Base-by-base conservation (phyloP, 1,139 yeast genomes). In the Williopsis jadinii region DNA sequence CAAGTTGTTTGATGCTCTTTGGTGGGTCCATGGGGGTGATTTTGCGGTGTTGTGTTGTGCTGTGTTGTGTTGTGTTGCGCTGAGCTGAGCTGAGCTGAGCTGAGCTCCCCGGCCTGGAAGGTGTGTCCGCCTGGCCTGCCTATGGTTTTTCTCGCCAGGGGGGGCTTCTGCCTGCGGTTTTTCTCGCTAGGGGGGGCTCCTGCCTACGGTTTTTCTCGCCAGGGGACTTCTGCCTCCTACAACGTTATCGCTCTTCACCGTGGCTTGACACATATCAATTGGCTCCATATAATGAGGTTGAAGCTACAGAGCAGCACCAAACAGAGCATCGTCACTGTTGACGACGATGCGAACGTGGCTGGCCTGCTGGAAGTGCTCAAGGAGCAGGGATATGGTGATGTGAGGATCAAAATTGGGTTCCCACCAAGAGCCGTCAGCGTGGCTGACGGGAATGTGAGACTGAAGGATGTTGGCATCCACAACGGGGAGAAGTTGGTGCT, bases 401-500 rank as follows among this genome's bases (percentile, higher is more conserved):
- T 30, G 14, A 37, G 50, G 15, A 59, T 80, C 38, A 71, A 73
- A 46, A 61, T 55, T 28, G 90, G 88, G 10, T 81, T 74, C 50
- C 90, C 90, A 2, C 85, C 85, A 0, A 70, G 65, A 47, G 48
- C 63, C 3, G 47, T 81, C 2, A 66, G 63, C 15, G 43, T 71
- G 12, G 36, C 46, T 0, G 56, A 56, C 34, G 35, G 42, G 1
- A 45, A 46, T 0, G 41, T 41, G 8, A 43, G 53, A 2, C 52
- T 78, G 3, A 54, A 50, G 2, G 69, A 64, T 8, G 50, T 71
- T 11, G 79, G 78, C 1, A 64, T 81, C 11, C 60, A 67, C 34
- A 66, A 71, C 43, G 87, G 87, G 2, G 88, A 82, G 44, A 81
- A 75, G 51, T 53, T 80, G 12, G 58, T 68, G 0, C 56, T 75